phyloP scores from a whole-genome alignment of 2,329 filamentous ascomycete genomes.

The Talaromyces pinophilus region DNA sequence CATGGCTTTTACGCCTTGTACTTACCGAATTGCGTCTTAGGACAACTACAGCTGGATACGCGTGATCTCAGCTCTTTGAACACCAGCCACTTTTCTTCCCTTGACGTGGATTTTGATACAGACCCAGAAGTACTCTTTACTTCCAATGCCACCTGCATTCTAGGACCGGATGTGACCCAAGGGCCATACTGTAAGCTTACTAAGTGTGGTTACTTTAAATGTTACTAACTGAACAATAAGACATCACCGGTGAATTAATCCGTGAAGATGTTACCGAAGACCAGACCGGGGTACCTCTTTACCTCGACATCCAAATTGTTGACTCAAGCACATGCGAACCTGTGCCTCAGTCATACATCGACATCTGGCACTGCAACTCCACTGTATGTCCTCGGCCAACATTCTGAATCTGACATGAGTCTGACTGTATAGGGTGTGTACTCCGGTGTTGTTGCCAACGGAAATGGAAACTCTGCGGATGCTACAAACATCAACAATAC shows the following conservation, averaged over 20 bases:
- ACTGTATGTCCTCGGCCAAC: constrained; percentile 28
- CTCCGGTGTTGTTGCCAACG: constrained; percentile 39
- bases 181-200: constrained; percentile 3
- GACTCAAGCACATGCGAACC: constrained; percentile 37
- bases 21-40: not conserved
- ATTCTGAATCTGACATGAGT: not conserved
- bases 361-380: constrained; percentile 47
- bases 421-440: constrained; percentile 34
- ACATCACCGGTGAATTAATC: constrained; percentile 13
- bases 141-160: constrained; percentile 1
- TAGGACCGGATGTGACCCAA: not conserved
- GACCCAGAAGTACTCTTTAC: constrained; percentile 9
- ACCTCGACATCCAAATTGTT: constrained; percentile 7
- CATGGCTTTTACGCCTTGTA: not conserved
- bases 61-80: not conserved
- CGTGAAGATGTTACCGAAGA: constrained; percentile 2
- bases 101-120: not conserved
- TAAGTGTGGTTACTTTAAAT: not conserved
- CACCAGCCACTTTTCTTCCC: not conserved
- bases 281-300: constrained; percentile 2
- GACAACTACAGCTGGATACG: not conserved
- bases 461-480: constrained; percentile 33
- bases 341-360: constrained; percentile 37
- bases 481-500: constrained; percentile 36
- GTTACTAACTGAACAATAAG: not conserved